These are phyloP conservation scores for Platanus orientalis DNA, from an alignment of 164 flowering plant species.

Conservation along the genomic window DNA sequence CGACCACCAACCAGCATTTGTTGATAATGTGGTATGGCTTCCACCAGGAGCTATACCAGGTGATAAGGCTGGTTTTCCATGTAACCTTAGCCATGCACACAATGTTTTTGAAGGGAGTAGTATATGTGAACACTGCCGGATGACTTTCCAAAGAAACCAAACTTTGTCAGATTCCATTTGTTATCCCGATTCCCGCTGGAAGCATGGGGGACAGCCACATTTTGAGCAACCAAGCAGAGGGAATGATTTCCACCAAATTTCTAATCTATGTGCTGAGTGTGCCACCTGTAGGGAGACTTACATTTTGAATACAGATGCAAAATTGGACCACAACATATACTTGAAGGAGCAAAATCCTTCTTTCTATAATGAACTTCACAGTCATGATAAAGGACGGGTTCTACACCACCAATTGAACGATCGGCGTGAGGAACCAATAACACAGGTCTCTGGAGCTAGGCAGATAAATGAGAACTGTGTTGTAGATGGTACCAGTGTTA, in stretches of 20 bases:
- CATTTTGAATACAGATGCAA: constrained; percentile 42
- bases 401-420: constrained; percentile 48
- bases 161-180: constrained; percentile 16
- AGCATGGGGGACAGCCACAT: constrained; percentile 38
- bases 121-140: constrained; percentile 56
- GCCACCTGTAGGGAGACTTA: constrained; percentile 41
- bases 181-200: constrained; percentile 33
- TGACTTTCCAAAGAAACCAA: constrained; percentile 54
- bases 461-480: constrained; percentile 49
- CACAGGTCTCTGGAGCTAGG: constrained; percentile 44
- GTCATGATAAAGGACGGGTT: constrained; percentile 69
- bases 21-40: constrained; percentile 59
- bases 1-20: constrained; percentile 45
- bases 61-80: constrained; percentile 66
- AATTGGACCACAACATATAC: constrained; percentile 42
- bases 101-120: constrained; percentile 49
- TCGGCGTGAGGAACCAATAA: constrained; percentile 56
- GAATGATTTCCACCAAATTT: constrained; percentile 42
- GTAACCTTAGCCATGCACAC: constrained; percentile 48
- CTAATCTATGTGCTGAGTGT: constrained; percentile 46
- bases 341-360: constrained; percentile 41
- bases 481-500: constrained; percentile 47
- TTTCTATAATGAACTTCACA: constrained; percentile 39
- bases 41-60: constrained; percentile 44
- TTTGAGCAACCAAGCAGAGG: constrained; percentile 48